phyloP scores from a whole-genome alignment of 331 rosid genomes.

The Arachis monticola region DNA sequence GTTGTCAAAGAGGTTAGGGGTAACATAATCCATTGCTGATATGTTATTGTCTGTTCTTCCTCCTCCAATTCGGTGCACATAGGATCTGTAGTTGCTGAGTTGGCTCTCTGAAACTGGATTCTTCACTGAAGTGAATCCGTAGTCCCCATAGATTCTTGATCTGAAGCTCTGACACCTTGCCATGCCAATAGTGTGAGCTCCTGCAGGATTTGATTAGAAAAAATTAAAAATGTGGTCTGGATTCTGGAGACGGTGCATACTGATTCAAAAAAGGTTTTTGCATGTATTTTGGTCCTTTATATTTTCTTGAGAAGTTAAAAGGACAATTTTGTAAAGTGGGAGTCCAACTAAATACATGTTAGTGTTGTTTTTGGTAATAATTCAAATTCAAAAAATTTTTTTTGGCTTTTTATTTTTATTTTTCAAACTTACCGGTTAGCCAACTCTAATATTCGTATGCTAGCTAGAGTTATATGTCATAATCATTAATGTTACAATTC shows the following conservation, averaged over 20 bases:
- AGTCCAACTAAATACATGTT: not conserved
- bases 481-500: too few species aligned
- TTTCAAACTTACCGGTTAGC: not conserved
- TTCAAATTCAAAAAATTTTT: too few species aligned
- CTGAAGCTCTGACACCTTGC: conserved; percentile 71
- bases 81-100: conserved; percentile 48
- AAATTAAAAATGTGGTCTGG: too few species aligned
- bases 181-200: conserved; percentile 92
- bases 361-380: not conserved
- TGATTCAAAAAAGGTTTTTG: too few species aligned
- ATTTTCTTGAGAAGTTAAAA: not conserved
- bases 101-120: conserved; percentile 56
- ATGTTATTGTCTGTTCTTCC: conserved; percentile 53
- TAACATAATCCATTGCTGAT: conserved; percentile 76
- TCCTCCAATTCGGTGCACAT: conserved; percentile 53
- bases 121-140: conserved; percentile 46
- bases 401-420: too few species aligned
- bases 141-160: conserved; percentile 69
- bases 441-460: not conserved
- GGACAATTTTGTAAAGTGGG: not conserved
- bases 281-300: not conserved
- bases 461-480: too few species aligned
- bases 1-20: conserved; percentile 85
- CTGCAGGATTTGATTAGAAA: conserved; percentile 48
- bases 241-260: too few species aligned